Evolutionary conservation across 768 basidiomycete species (phyloP).

Genomic region (Boletus rubescentipes): DNA sequence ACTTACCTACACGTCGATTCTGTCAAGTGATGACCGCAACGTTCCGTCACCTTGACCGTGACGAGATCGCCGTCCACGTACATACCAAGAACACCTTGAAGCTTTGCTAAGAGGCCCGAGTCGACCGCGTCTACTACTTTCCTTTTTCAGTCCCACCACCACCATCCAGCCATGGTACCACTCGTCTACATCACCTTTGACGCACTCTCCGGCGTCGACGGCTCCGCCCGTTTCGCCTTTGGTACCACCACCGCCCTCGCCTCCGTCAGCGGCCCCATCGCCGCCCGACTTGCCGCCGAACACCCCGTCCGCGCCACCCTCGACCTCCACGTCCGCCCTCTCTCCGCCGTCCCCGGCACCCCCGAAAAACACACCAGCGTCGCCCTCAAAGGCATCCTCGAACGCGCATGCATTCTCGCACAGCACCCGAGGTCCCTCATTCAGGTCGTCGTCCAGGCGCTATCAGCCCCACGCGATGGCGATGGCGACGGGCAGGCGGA

Average conservation of each 20-base stretch:
- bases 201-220: slow-evolving; percentile 68
- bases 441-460: slow-evolving; percentile 73
- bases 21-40: too few relatives aligned
- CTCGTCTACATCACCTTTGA: slow-evolving; percentile 49
- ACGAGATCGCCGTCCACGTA: too few relatives aligned
- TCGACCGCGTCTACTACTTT: not conserved
- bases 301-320: slow-evolving; percentile 70
- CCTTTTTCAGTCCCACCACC: not conserved
- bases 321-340: slow-evolving; percentile 70
- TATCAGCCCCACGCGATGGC: slow-evolving; percentile 27
- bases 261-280: slow-evolving; percentile 79
- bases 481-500: too few relatives aligned
- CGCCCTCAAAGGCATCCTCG: slow-evolving; percentile 54
- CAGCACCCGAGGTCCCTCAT: slow-evolving; percentile 71
- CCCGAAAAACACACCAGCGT: slow-evolving; percentile 60
- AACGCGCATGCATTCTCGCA: slow-evolving; percentile 63
- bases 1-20: too few relatives aligned
- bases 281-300: slow-evolving; percentile 68
- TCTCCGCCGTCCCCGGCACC: slow-evolving; percentile 67
- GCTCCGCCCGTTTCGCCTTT: slow-evolving; percentile 64
- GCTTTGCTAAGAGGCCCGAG: too few relatives aligned
- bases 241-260: slow-evolving; percentile 48
- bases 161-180: too few relatives aligned
- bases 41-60: too few relatives aligned
- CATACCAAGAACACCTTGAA: too few relatives aligned